Evolutionary conservation across 176 grass and related monocot genomes (phyloP), one percentile per base, ranked within the genome.

Genomic region (Musa acuminata): DNA sequence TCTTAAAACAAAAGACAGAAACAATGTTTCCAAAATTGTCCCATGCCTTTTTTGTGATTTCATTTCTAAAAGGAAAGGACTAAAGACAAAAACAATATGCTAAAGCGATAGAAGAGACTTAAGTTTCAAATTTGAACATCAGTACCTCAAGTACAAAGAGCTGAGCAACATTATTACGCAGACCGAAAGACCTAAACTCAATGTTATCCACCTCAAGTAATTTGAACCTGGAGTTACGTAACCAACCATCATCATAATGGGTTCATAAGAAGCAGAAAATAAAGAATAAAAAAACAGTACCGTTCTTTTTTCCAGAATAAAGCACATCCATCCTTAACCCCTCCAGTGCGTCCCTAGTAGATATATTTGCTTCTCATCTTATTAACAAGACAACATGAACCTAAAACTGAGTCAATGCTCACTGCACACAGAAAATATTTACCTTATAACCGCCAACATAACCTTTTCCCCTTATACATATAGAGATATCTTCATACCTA

Each of bases 121-220:
- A 6, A 43, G 35, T 43, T 43, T 62, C 23, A 12, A 66, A 25
- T 26, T 66, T 13, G 25, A 14, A 27, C 64, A 66, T 13, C 22
- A 66, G 2, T 89, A 96, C 93, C 93, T 96, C 87, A 75, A 96
- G 87, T 78, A 96, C 87, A 85, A 87, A 84, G 79, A 96, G 69
- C 81, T 92, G 89, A 77, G 93, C 93, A 78, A 92, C 89, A 83
- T 96, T 96, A 86, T 96, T 82, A 76, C 83, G 83, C 16, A 96
- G 93, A 76, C 85, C 87, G 81, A 86, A 88, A 81, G 77, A 74
- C 78, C 76, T 96, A 80, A 92, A 96, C 55, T 96, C 85, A 79
- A 92, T 90, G 81, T 74, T 88, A 73, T 88, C 87, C 76, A 85
- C 93, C 71, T 92, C 93, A 85, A 92, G 78, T 81, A 96, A 79